Evolutionary conservation across 495 filamentous ascomycete species (phyloP).

Genomic region (Sabuloglossum arenarium): DNA sequence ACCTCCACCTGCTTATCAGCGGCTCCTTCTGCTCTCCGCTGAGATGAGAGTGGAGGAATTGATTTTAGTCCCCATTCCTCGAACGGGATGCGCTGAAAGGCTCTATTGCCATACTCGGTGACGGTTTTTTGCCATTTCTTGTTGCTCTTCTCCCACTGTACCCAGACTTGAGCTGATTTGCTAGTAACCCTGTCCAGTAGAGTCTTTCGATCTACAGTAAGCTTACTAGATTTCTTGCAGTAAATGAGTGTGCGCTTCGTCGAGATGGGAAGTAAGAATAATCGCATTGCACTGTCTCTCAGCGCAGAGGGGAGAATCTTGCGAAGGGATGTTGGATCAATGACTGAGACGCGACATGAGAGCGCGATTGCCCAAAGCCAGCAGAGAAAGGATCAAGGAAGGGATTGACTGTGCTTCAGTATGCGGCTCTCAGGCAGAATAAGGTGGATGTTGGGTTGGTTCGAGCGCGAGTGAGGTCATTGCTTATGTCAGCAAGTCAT

Average conservation of each 20-base stretch:
- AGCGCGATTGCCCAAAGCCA: neutral
- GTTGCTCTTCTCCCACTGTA: conserved; percentile 66
- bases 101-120: conserved; percentile 66
- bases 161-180: conserved; percentile 57
- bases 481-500: neutral
- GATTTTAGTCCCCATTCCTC: conserved; percentile 97
- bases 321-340: neutral
- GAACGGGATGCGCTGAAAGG: conserved; percentile 71
- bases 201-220: conserved; percentile 26
- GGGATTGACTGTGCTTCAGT: neutral
- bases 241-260: conserved; percentile 83
- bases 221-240: conserved; percentile 46
- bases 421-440: neutral
- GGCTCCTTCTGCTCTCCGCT: conserved; percentile 11
- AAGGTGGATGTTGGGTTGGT: too few relatives aligned
- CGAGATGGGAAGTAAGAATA: conserved; percentile 89
- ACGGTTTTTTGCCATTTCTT: conserved; percentile 71
- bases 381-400: conserved; percentile 1
- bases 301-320: neutral
- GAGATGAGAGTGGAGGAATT: conserved; percentile 52
- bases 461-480: conserved; percentile 3
- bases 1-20: conserved; percentile 42
- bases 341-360: neutral
- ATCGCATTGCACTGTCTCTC: conserved; percentile 41
- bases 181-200: conserved; percentile 39